Conservation (phyloP, 2,329 filamentous ascomycete species). For the Penicillium sp. region DNA sequence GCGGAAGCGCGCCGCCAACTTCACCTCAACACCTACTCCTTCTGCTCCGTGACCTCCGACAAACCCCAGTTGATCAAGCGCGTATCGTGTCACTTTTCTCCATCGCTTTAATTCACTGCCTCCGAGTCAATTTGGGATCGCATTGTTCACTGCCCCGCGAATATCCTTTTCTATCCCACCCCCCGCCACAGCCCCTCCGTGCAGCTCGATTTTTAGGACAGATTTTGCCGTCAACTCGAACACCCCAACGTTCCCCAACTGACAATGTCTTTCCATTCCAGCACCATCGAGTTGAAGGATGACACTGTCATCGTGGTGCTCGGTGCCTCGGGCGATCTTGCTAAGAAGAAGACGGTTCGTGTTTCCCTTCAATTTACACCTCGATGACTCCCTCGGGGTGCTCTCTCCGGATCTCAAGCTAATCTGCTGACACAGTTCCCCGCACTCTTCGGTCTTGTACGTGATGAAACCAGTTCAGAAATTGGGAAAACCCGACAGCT, state of each 20-base stretch:
- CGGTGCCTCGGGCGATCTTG: conserved; percentile 94
- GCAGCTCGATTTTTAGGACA: conserved; percentile 20
- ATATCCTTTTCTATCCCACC: conserved; percentile 8
- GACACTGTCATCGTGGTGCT: conserved; percentile 97
- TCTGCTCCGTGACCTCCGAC: conserved; percentile 5
- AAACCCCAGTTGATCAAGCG: conserved; percentile 10
- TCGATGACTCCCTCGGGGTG: conserved; percentile 5
- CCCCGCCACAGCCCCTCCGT: conserved; percentile 29
- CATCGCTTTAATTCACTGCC: background rate
- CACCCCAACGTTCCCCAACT: conserved; percentile 21
- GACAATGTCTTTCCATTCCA: conserved; percentile 56
- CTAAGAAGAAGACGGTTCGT: conserved; percentile 98
- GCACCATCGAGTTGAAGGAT: conserved; percentile 93
- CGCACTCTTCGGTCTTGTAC: conserved; percentile 93
- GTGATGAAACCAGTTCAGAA: conserved; percentile 48
- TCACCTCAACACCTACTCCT: conserved; percentile 22
- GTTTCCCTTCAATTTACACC: conserved; percentile 13
- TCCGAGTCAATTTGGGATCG: background rate
- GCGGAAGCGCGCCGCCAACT: conserved; percentile 25
- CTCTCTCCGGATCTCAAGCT: conserved; percentile 23
- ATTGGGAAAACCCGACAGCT: conserved; percentile 2
- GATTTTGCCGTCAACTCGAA: conserved; percentile 22
- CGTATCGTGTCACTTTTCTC: background rate
- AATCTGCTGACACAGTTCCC: conserved; percentile 70
- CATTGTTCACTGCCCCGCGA: conserved; percentile 11